Percentiles rank a stretch among this genome's conserved stretches.
These are phyloP conservation scores for Kwoniella sp. DNA, from an alignment of 768 basidiomycete species.

Conservation along the genomic window DNA sequence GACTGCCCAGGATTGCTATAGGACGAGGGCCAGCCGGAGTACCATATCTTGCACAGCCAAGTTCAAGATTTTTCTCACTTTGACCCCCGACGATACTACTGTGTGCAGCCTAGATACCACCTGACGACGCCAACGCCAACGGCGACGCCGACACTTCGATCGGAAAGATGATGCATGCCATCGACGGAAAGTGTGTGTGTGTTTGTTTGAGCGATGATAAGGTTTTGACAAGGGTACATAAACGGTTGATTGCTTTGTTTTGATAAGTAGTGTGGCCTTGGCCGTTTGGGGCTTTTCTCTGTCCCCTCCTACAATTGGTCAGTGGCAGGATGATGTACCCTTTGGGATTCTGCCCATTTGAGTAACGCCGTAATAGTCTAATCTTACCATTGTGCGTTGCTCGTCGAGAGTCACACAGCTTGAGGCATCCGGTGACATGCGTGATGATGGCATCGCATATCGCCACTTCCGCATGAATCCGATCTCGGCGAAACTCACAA, in stretches of 20 bases:
- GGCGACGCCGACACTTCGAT: not conserved
- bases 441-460: too few species aligned
- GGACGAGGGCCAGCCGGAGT: too few species aligned
- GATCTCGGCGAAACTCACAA: too few species aligned
- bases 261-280: not conserved
- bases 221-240: not conserved
- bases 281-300: not conserved
- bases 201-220: not conserved
- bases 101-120: constrained; percentile 13
- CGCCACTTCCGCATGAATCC: too few species aligned
- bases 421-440: not conserved
- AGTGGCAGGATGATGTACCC: not conserved
- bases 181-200: constrained; percentile 6
- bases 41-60: too few species aligned
- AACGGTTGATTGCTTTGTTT: not conserved
- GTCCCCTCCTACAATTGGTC: not conserved
- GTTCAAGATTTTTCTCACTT: too few species aligned
- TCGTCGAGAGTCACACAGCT: not conserved
- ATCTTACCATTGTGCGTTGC: not conserved
- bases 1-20: too few species aligned
- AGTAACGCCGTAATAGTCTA: too few species aligned
- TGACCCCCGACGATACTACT: too few species aligned
- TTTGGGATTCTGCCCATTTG: too few species aligned
- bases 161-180: constrained; percentile 39
- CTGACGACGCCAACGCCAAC: constrained; percentile 6